phyloP scores from a whole-genome alignment of 768 basidiomycete species.

The Rhodocollybia butyracea region DNA sequence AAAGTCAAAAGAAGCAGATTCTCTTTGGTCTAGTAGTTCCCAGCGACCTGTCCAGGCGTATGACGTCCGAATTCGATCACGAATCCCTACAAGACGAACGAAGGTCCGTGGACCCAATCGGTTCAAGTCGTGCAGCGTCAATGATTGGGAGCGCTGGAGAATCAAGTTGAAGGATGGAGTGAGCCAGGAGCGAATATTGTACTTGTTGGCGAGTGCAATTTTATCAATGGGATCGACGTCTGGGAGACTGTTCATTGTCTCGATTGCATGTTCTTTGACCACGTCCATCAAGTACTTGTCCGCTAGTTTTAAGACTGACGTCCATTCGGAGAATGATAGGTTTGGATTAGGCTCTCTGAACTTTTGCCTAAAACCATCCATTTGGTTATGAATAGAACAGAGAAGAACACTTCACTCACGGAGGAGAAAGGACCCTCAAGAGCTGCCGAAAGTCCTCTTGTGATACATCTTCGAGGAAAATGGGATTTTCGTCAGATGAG shows the following conservation, averaged over 20 bases:
- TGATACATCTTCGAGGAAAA: conserved; percentile 16
- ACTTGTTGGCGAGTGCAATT: not conserved
- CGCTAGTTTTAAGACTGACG: conserved; percentile 1
- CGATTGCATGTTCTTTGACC: not conserved
- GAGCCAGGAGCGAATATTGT: not conserved
- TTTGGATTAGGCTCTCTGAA: not conserved
- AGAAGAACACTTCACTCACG: not conserved
- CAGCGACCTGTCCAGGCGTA: too few species aligned
- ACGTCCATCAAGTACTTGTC: not conserved
- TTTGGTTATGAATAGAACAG: not conserved
- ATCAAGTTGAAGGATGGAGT: not conserved
- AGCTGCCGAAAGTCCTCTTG: conserved; percentile 16
- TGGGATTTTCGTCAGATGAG: conserved; percentile 10
- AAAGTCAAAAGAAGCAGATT: too few species aligned
- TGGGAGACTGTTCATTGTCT: not conserved
- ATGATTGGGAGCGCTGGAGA: not conserved
- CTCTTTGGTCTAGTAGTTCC: too few species aligned
- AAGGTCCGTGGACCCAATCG: not conserved
- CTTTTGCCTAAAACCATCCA: not conserved
- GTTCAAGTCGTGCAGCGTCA: not conserved
- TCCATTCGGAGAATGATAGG: not conserved
- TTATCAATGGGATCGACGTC: conserved; percentile 1
- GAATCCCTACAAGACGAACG: too few species aligned
- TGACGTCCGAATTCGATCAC: too few species aligned
- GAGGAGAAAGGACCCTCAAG: conserved; percentile 4